Base-by-base conservation (phyloP, 208 protist genomes). In the Leptomonas pyrrhocoris region DNA sequence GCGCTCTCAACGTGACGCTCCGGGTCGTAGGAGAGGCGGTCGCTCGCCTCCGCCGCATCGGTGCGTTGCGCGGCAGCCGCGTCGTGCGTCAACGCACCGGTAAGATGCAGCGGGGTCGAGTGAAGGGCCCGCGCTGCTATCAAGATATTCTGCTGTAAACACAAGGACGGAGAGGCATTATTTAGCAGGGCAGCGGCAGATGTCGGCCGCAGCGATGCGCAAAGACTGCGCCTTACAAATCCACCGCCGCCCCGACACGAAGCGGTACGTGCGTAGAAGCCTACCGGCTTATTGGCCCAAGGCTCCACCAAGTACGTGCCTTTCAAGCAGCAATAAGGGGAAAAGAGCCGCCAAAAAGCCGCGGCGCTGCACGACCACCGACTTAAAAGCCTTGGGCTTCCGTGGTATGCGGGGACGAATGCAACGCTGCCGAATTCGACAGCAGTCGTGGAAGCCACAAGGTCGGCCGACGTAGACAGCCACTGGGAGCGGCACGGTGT, bases 1-100 rank as follows among this genome's bases (percentile, higher is more conserved):
- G 92, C 86, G 25, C 83, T 81, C 16, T 61, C 77, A 3, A 90
- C 31, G 58, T 86, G 80, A 1, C 62, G 56, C 4, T 90, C 76
- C 25, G 65, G 21, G 27, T 78, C 31, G 55, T 78, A 79, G 38
- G 19, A n/a, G 45, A 27, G 23, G 42, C 18, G 11, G 0, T 30
- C 9, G 18, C 28, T 25, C 6, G 30, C n/a, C 11, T 19, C 36
- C 15, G 31, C 42, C 18, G 3, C 36, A 30, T n/a, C 21, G 28
- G 30, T n/a, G 43, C 16, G 43, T 19, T 48, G 43, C 16, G 43
- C 16, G 4, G 43, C 2, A 3, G 43, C 2, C 16, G 43, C 43
- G 43, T 19, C 11, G 18, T 48, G 43, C 18, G 43, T 12, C 43
- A 19, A n/a, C 16, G 16, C 43, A 48, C 16, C 43, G 4, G 43